These are phyloP conservation scores for Podospora comata DNA, from an alignment of 495 filamentous ascomycete species.

Conservation along the genomic window DNA sequence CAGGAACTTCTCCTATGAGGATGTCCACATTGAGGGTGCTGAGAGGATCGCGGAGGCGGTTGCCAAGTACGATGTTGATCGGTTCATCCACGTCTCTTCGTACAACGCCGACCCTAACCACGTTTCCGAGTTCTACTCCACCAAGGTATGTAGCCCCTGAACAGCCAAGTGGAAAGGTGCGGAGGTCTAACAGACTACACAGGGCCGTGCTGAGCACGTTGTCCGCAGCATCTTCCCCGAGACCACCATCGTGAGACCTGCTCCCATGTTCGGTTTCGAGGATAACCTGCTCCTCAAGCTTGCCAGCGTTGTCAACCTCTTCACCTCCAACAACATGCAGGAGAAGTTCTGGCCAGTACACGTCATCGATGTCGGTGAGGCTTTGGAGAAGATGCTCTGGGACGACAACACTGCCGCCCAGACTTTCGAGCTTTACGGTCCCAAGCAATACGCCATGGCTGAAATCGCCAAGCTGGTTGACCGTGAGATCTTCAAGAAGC, in stretches of 20 bases:
- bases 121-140: conserved; percentile 79
- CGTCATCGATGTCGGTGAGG: conserved; percentile 82
- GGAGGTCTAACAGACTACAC: neutral
- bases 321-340: conserved; percentile 89
- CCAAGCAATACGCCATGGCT: conserved; percentile 83
- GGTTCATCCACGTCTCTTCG: conserved; percentile 94
- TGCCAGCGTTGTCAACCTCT: conserved; percentile 69
- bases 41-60: conserved; percentile 93
- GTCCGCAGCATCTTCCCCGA: conserved; percentile 92
- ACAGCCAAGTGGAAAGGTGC: neutral
- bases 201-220: conserved; percentile 78
- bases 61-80: conserved; percentile 97
- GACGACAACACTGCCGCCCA: conserved; percentile 86
- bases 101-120: conserved; percentile 84
- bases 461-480: conserved; percentile 87
- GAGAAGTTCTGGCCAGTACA: conserved; percentile 91
- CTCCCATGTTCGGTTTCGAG: conserved; percentile 92
- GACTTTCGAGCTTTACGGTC: conserved; percentile 94
- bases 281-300: conserved; percentile 87
- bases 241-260: conserved; percentile 93
- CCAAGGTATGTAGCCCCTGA: conserved; percentile 60
- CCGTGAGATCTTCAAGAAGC: conserved; percentile 84
- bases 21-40: conserved; percentile 92
- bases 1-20: conserved; percentile 89
- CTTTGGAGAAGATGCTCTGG: conserved; percentile 81